Evolutionary conservation across 2,329 filamentous ascomycete genomes (phyloP).

Genomic region (Calonectria henricotiae): DNA sequence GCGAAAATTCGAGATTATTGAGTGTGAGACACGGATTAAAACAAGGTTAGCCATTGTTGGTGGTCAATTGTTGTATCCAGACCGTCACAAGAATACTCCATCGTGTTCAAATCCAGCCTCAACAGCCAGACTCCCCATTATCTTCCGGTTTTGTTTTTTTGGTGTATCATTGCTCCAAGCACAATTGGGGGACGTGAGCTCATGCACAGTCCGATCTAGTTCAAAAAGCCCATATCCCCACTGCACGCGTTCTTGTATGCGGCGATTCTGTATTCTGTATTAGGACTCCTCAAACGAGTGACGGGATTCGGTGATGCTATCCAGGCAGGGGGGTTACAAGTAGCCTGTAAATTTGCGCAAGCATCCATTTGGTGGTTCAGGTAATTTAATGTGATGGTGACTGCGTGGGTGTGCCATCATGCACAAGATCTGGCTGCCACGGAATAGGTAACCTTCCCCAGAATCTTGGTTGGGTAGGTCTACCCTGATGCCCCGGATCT

Average conservation of each 20-base stretch:
- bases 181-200: neutral
- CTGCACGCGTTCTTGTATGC: neutral
- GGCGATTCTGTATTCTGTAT: neutral
- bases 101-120: neutral
- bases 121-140: neutral
- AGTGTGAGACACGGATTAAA: too few relatives aligned
- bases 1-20: too few relatives aligned
- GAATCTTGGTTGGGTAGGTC: neutral
- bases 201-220: conserved; percentile 4
- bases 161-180: neutral
- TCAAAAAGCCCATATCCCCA: neutral
- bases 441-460: conserved; percentile 9
- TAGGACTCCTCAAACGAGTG: neutral
- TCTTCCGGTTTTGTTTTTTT: too few relatives aligned
- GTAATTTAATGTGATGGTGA: neutral
- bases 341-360: neutral
- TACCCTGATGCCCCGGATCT: neutral
- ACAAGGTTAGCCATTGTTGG: too few relatives aligned
- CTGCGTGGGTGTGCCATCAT: neutral
- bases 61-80: neutral
- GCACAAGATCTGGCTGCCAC: neutral
- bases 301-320: neutral
- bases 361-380: neutral
- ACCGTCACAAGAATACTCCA: neutral
- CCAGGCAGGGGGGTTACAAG: neutral